A percentile compares a stretch with the other conserved stretches of the same genome.
Conservation (phyloP, 345 rosid species). For the Orychophragmus violaceus region DNA sequence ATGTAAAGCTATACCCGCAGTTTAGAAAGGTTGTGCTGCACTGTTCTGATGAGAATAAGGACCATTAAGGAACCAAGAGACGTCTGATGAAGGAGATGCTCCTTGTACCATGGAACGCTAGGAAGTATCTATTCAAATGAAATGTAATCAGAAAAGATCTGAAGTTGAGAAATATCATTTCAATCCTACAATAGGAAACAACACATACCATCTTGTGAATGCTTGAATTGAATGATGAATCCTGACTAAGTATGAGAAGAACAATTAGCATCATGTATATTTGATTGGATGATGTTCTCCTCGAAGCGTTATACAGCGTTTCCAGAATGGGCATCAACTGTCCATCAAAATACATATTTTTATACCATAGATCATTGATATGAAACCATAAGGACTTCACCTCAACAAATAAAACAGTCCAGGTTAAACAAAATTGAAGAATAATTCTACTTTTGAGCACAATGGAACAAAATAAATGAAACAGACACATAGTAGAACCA, state of each 20-base stretch:
- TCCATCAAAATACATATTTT: conserved; percentile 9
- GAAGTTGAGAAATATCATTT: not conserved
- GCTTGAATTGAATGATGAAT: conserved; percentile 88
- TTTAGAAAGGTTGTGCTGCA: conserved; percentile 90
- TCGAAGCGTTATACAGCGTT: conserved; percentile 76
- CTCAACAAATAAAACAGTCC: not conserved
- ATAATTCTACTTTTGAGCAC: not conserved
- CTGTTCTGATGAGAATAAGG: conserved; percentile 88
- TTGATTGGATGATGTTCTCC: conserved; percentile 84
- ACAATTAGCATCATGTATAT: conserved; percentile 93
- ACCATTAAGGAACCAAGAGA: conserved; percentile 96
- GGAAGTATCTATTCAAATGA: conserved; percentile 57
- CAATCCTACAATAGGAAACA: conserved; percentile 1
- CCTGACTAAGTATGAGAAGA: conserved; percentile 97
- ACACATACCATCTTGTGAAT: conserved; percentile 82
- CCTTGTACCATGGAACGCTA: conserved; percentile 94
- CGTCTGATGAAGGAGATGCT: conserved; percentile 87
- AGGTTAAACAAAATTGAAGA: not conserved
- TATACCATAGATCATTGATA: not conserved
- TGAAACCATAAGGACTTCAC: not conserved
- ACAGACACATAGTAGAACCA: conserved; percentile 7
- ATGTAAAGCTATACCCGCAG: conserved; percentile 70
- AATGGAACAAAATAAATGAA: not conserved
- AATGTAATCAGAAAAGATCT: conserved; percentile 16
- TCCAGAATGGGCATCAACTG: conserved; percentile 98